Percentiles rank a stretch among this genome's conserved stretches.
These are phyloP conservation scores for Cutaneotrichosporon sp. DNA, from an alignment of 1,284 basidiomycete species.

Conservation along the genomic window DNA sequence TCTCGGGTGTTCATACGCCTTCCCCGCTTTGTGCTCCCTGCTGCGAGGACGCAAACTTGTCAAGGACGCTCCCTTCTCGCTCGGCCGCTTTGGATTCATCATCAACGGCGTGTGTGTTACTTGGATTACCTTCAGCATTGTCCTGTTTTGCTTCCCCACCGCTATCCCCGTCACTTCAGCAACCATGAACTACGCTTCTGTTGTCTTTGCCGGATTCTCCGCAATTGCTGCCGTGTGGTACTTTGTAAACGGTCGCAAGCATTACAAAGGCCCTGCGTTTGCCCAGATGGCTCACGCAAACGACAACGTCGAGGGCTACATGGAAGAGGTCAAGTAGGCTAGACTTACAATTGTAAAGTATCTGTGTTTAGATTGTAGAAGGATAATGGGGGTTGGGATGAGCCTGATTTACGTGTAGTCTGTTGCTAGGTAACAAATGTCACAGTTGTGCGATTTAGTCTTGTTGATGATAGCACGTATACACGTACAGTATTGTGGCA, in stretches of 20 bases:
- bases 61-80: constrained; percentile 30
- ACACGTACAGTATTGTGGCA: too few relatives aligned
- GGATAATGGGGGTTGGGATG: background rate
- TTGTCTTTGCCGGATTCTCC: constrained; percentile 59
- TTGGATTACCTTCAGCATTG: constrained; percentile 14
- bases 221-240: constrained; percentile 58
- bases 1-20: constrained; percentile 40
- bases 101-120: constrained; percentile 30
- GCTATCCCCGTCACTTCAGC: constrained; percentile 27
- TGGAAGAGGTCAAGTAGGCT: too few relatives aligned
- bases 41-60: constrained; percentile 40
- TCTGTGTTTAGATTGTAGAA: background rate
- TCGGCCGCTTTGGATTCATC: constrained; percentile 42
- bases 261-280: constrained; percentile 36
- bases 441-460: background rate
- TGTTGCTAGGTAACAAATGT: too few relatives aligned
- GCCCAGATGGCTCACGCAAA: background rate
- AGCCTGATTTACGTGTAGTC: background rate
- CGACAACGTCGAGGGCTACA: background rate
- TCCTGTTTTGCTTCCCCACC: constrained; percentile 22
- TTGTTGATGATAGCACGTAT: too few relatives aligned
- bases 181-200: constrained; percentile 52
- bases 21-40: constrained; percentile 47
- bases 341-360: too few relatives aligned
- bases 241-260: constrained; percentile 45